Conservation (phyloP, 225 moss, liverwort and hornwort genomes). For the Physcomitrellopsis africana region DNA sequence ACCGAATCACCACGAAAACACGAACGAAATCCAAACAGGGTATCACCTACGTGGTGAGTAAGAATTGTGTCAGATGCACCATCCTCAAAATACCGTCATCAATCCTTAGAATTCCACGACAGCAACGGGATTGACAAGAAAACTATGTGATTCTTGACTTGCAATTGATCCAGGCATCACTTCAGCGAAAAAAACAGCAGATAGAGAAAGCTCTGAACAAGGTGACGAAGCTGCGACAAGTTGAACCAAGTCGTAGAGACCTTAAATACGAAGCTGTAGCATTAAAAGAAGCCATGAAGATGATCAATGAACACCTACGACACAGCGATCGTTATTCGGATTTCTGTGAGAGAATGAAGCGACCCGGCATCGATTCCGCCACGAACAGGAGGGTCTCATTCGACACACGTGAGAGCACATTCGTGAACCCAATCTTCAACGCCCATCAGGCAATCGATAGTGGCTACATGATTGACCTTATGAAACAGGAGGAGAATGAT, state of each 20-base stretch:
- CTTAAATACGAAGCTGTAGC: constrained; percentile 37
- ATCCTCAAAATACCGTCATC: not conserved
- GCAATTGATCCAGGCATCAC: constrained; percentile 37
- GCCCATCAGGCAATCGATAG: constrained; percentile 40
- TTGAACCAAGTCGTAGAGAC: constrained; percentile 43
- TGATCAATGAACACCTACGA: constrained; percentile 42
- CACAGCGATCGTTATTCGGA: constrained; percentile 40
- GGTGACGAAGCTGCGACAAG: constrained; percentile 34
- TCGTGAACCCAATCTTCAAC: constrained; percentile 51
- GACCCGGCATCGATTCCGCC: constrained; percentile 3
- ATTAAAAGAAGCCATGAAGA: constrained; percentile 41
- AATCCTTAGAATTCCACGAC: not conserved
- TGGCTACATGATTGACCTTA: constrained; percentile 37
- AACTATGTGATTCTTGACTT: not conserved
- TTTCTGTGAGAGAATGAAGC: constrained; percentile 37
- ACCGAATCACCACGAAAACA: constrained; percentile 13
- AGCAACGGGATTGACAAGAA: not conserved
- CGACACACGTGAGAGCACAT: constrained; percentile 12
- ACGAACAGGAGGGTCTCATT: not conserved
- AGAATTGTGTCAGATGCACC: not conserved
- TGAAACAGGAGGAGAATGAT: not conserved
- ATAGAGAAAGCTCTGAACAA: constrained; percentile 40
- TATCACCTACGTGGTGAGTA: constrained; percentile 48
- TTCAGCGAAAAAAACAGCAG: constrained; percentile 39
- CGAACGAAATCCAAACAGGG: constrained; percentile 27